Evolutionary conservation across 192 early-diverging fungal species (phyloP).

Genomic region (Cladochytrium replicatum): DNA sequence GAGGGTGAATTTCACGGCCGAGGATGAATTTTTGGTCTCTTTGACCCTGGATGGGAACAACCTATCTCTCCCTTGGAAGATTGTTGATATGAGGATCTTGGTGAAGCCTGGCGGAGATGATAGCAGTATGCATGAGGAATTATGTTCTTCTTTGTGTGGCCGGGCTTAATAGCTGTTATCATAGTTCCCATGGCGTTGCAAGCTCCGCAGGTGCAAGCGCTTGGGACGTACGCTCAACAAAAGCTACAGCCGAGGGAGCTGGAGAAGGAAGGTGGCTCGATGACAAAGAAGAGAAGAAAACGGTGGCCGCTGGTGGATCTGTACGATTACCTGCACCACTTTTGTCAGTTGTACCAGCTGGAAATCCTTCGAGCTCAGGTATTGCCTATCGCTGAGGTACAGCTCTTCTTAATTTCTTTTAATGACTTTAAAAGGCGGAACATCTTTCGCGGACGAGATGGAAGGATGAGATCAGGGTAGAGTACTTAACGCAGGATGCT

Average conservation of each 20-base stretch:
- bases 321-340: constrained; percentile 64
- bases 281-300: neutral
- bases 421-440: neutral
- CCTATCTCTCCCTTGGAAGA: constrained; percentile 51
- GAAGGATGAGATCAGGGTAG: constrained; percentile 5
- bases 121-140: constrained; percentile 14
- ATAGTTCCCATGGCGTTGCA: constrained; percentile 31
- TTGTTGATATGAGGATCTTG: constrained; percentile 59
- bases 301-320: constrained; percentile 54
- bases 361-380: constrained; percentile 44
- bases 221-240: constrained; percentile 35
- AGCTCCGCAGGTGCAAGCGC: constrained; percentile 37
- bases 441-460: constrained; percentile 20
- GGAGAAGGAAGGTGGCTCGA: neutral
- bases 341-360: constrained; percentile 54
- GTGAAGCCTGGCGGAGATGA: constrained; percentile 39
- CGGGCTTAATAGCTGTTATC: constrained; percentile 17
- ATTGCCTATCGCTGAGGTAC: neutral
- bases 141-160: no score
- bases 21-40: constrained; percentile 53
- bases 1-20: constrained; percentile 59
- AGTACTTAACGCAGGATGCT: no score
- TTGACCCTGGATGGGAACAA: constrained; percentile 60
- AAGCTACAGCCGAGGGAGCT: constrained; percentile 25
- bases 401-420: neutral